phyloP scores from a whole-genome alignment of 2,329 filamentous ascomycete genomes.

The Colletotrichum tabaci region DNA sequence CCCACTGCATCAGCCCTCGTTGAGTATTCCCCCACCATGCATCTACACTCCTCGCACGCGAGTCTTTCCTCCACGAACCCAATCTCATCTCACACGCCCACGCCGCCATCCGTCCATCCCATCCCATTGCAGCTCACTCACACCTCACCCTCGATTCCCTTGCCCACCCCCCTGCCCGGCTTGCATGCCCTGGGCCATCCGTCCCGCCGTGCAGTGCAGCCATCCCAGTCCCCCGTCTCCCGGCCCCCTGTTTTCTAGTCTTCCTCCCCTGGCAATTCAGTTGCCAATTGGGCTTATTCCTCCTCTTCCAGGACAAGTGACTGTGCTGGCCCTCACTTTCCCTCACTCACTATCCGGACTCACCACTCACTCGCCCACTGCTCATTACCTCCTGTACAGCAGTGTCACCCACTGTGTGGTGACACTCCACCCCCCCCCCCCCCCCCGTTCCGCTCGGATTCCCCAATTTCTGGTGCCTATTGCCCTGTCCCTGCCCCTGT shows the following conservation, averaged over 20 bases:
- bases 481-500: constrained; percentile 10
- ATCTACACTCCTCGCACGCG: too few species aligned
- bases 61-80: neutral
- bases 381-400: too few species aligned
- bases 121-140: neutral
- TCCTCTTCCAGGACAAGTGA: neutral
- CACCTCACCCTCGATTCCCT: neutral
- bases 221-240: constrained; percentile 4
- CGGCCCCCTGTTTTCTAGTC: neutral
- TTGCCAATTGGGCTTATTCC: neutral
- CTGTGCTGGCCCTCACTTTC: neutral
- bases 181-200: constrained; percentile 2
- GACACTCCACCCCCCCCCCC: too few species aligned
- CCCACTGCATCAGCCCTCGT: too few species aligned
- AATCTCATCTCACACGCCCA: constrained; percentile 9
- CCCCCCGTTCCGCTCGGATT: constrained; percentile 26
- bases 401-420: too few species aligned
- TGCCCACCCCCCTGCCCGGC: neutral
- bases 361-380: neutral
- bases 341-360: neutral
- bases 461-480: constrained; percentile 30
- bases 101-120: neutral
- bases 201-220: constrained; percentile 19
- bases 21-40: too few species aligned
- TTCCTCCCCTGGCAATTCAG: constrained; percentile 3